A percentile compares a stretch with the other conserved stretches of the same genome.
phyloP scores from a whole-genome alignment of 1,284 basidiomycete genomes.

The Fomitopsis pinicola region DNA sequence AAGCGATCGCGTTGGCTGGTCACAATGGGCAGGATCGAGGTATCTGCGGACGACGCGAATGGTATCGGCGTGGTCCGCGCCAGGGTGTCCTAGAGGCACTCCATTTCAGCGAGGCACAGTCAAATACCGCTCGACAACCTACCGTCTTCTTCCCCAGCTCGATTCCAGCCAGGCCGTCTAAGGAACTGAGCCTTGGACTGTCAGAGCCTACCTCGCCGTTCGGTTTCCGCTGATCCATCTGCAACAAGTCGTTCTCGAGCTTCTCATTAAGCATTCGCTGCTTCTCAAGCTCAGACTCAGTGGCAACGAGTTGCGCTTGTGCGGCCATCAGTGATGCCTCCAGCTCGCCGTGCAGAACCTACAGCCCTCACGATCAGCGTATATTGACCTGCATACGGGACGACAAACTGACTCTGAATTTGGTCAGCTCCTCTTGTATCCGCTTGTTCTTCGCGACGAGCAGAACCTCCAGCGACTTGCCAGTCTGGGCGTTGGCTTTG shows the following conservation, averaged over 20 bases:
- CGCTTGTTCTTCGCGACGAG: conserved; percentile 93
- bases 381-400: conserved; percentile 1
- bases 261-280: conserved; percentile 81
- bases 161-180: conserved; percentile 59
- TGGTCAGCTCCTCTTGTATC: conserved; percentile 92
- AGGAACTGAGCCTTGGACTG: conserved; percentile 8
- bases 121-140: not conserved
- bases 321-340: conserved; percentile 60
- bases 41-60: conserved; percentile 75
- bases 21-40: conserved; percentile 92
- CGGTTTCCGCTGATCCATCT: conserved; percentile 58
- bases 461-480: conserved; percentile 84
- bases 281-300: conserved; percentile 69
- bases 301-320: conserved; percentile 54
- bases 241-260: conserved; percentile 87
- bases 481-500: conserved; percentile 71
- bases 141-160: conserved; percentile 60
- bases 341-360: conserved; percentile 83
- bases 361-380: conserved; percentile 1
- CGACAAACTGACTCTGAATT: conserved; percentile 62
- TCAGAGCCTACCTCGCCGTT: conserved; percentile 25
- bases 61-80: conserved; percentile 58
- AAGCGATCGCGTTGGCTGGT: conserved; percentile 96
- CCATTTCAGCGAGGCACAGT: not conserved
- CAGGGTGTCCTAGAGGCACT: conserved; percentile 35